Evolutionary conservation across 2,329 filamentous ascomycete genomes (phyloP), one percentile per base, ranked within the genome.

Genomic region (Aspergillus sp.): DNA sequence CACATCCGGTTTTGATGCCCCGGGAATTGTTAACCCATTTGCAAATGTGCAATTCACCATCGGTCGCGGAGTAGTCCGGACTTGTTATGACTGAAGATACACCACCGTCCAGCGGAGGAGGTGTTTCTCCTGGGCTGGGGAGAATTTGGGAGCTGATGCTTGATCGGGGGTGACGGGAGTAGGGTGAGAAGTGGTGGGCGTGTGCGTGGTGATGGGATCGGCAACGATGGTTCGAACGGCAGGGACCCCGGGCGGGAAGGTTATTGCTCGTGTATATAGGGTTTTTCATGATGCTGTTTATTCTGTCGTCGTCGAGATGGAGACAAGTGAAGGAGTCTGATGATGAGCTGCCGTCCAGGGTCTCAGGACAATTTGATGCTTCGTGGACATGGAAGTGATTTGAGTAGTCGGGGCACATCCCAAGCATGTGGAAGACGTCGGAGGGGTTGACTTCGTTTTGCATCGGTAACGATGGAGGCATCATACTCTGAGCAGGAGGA

Each of bases 351-450:
- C 60, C 55, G 35, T 62, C 40, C 15, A 58, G n/a, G 35, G n/a
- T 58, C 12, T 55, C 44, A 6, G 59, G 46, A 6, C 59, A 56
- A 7, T 59, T 59, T 21, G 64, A 61, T 6, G 62, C 60, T 15
- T 64, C 62, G 37, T 64, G 58, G 17, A 65, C 58, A 39, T 71
- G 67, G 25, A 66, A 65, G 40, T 68, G 63, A 25, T 70, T 56
- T 8, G 67, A 66, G 25, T 69, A 66, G 55, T 71, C 71, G 6
- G 71, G 63, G 44, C 72, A 73, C 58, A 71, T 67, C 9, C 69
- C 70, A 51, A 76, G 64, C 64, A 74, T 70, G 51, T 75, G 69
- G 57, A 74, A 71, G 45, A 74, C 65, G 23, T 75, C 72, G 14
- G 67, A 63, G 6, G 70, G 70, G 51, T 74, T 72, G 37, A 75